Evolutionary conservation across 192 early-diverging fungal genomes (phyloP), one percentile per base, ranked within the genome.

Genomic region (Backusella morwellensis): DNA sequence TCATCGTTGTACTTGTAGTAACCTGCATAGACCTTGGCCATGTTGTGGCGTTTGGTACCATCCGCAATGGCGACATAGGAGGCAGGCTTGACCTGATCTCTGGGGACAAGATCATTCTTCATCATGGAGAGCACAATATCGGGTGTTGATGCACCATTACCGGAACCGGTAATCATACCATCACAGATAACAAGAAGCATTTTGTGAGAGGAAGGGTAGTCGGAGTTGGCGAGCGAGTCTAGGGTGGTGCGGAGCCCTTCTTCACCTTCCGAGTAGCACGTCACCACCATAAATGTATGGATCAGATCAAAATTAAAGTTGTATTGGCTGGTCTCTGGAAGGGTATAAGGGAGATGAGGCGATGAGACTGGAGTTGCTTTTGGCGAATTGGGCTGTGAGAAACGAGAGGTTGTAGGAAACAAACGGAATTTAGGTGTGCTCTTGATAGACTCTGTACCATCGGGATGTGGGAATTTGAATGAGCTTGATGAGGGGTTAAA

Each of bases 11-110:
- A 92, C 47, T 85, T 71, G 80, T 97, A 98, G 86, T 93, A 94
- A 26, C 97, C 97, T 9, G 96, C 92, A 81, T 96, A 96, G 34
- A 98, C 92, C 79, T 94, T 89, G 71, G 95, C 96, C 91, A 93
- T 95, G 83, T 98, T 98, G 76, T 96, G 93, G 23, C 94, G 89
- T 81, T 95, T 96, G 66, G 78, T 77, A 23, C 95, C 97, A 75
- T 96, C 91, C 21, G 93, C 96, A 69, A 97, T 95, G 36, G 97
- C 92, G 29, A 97, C 90, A 78, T 94, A 97, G 35, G 94, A 92
- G 68, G 90, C 86, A 7, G 95, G 89, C 73, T 91, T 86, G 12
- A 92, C 91, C 41, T 90, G 85, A 44, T 90, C 89, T 1, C 87
- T 85, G 3, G 90, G 88, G 7, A 90, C 86, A 41, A 92, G 80